Conservation (phyloP, 306 rosid species). For the Carpinus viminea region DNA sequence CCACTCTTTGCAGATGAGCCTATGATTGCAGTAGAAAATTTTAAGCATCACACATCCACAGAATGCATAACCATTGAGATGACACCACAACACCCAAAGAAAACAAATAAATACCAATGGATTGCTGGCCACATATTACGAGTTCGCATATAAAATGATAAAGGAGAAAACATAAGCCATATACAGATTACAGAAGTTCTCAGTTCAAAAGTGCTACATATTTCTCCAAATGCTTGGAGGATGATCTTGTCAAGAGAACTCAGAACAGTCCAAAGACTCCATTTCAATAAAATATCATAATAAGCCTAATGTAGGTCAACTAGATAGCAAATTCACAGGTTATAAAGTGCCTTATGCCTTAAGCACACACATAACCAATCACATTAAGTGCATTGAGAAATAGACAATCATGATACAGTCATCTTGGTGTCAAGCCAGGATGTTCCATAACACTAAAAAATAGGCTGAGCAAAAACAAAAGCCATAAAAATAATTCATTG, state of each 20-base stretch:
- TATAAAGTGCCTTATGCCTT: no score
- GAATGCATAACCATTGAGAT: not conserved
- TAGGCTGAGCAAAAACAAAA: no score
- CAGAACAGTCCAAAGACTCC: not conserved
- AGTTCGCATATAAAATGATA: not conserved
- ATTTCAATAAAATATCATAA: no score
- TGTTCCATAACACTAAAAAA: no score
- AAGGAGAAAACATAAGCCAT: not conserved
- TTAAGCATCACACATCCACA: not conserved
- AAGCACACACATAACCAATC: no score
- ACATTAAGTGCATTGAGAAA: no score
- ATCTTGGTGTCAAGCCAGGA: no score
- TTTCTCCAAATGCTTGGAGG: not conserved
- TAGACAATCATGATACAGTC: no score
- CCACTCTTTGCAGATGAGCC: not conserved
- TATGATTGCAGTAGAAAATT: not conserved
- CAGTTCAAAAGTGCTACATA: not conserved
- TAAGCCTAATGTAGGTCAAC: not conserved
- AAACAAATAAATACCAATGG: not conserved
- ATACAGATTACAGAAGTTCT: not conserved
- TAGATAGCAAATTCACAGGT: no score
- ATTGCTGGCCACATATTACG: not conserved
- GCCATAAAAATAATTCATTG: no score
- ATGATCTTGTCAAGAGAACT: not conserved
- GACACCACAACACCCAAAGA: not conserved